phyloP scores from a whole-genome alignment of 1,284 basidiomycete genomes.

The Ustilago trichophora region DNA sequence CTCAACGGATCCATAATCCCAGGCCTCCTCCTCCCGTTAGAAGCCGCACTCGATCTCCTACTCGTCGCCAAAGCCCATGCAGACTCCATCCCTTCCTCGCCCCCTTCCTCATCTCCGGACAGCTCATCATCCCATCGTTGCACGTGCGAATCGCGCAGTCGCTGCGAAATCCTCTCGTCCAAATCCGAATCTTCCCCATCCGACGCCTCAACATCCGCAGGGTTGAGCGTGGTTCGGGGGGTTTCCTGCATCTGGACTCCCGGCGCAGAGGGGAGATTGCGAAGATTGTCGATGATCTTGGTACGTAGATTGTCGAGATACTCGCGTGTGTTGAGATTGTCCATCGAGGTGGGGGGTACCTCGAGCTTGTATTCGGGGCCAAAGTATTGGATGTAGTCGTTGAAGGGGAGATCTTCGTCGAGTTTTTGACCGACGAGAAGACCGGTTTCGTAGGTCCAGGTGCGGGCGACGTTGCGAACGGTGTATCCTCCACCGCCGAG shows the following conservation, averaged over 20 bases:
- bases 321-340: slow-evolving; percentile 86
- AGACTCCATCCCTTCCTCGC: slow-evolving; percentile 1
- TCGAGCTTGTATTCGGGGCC: slow-evolving; percentile 94
- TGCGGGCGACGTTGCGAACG: slow-evolving; percentile 85
- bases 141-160: slow-evolving; percentile 58
- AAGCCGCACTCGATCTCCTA: slow-evolving; percentile 4
- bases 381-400: slow-evolving; percentile 97
- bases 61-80: slow-evolving; percentile 23
- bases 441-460: slow-evolving; percentile 97
- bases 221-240: slow-evolving; percentile 71
- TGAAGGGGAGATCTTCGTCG: slow-evolving; percentile 82
- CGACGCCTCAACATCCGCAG: slow-evolving; percentile 70
- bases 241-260: slow-evolving; percentile 87
- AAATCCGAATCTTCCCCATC: slow-evolving; percentile 67
- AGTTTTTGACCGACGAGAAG: slow-evolving; percentile 89
- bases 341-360: slow-evolving; percentile 90
- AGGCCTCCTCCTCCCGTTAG: slow-evolving; percentile 12
- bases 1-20: slow-evolving; percentile 44
- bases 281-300: slow-evolving; percentile 80
- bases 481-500: slow-evolving; percentile 97
- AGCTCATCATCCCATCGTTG: slow-evolving; percentile 60
- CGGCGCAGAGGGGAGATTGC: slow-evolving; percentile 81
- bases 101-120: slow-evolving; percentile 53
- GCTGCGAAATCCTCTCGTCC: slow-evolving; percentile 64
- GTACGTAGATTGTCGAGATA: slow-evolving; percentile 81